These are phyloP conservation scores for Ottelia alismoides DNA, from an alignment of 106 monocot species.

Conservation along the genomic window DNA sequence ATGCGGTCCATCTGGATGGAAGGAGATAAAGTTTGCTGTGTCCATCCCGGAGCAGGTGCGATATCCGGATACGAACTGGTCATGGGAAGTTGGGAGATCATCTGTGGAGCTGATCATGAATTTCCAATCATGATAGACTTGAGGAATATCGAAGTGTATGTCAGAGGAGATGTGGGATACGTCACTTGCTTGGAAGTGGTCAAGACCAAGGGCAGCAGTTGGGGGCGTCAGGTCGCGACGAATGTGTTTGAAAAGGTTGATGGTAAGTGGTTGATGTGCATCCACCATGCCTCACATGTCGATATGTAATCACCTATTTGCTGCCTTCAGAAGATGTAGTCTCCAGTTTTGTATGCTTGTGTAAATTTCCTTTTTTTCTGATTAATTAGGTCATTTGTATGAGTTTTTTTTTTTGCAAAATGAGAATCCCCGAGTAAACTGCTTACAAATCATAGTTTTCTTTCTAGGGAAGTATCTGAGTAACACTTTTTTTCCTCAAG, in stretches of 20 bases:
- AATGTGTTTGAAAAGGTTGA: constrained; percentile 87
- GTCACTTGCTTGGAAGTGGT: constrained; percentile 89
- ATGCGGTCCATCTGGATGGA: constrained; percentile 84
- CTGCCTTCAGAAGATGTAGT: too few species aligned
- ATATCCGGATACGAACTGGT: constrained; percentile 88
- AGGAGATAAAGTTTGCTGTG: constrained; percentile 62
- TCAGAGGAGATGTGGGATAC: constrained; percentile 66
- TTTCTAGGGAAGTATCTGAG: too few species aligned
- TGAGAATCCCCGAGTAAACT: too few species aligned
- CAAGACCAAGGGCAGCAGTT: constrained; percentile 73
- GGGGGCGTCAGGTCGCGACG: constrained; percentile 91
- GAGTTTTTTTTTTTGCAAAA: too few species aligned
- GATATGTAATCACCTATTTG: too few species aligned
- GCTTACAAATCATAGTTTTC: too few species aligned
- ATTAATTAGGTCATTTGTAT: too few species aligned
- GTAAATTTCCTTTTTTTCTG: too few species aligned
- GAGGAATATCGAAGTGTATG: constrained; percentile 63
- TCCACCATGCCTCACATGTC: constrained; percentile 93
- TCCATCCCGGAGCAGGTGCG: constrained; percentile 83
- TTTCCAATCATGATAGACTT: constrained; percentile 85
- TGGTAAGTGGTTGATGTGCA: constrained; percentile 69
- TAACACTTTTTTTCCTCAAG: too few species aligned
- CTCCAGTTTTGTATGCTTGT: too few species aligned
- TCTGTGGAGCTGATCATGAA: constrained; percentile 73
- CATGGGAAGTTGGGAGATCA: constrained; percentile 79